A percentile compares a stretch with the other conserved stretches of the same genome.
These are phyloP conservation scores for Bryoerythrophyllum caledonicum DNA, from an alignment of 225 moss, liverwort and hornwort genomes.

Conservation along the genomic window DNA sequence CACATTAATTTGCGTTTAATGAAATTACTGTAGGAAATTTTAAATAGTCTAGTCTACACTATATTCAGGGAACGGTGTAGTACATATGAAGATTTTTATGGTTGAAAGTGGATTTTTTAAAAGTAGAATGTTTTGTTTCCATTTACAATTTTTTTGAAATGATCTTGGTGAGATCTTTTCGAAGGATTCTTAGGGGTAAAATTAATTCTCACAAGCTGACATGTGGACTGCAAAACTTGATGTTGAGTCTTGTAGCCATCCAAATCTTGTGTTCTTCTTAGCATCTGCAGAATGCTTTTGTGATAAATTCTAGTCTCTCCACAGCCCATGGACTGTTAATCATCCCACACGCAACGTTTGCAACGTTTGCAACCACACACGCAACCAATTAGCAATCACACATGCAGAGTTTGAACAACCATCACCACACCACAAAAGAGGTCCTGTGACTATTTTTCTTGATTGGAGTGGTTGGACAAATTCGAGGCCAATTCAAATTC, in stretches of 20 bases:
- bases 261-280: neutral
- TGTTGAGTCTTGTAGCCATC: neutral
- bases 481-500: conserved; percentile 2
- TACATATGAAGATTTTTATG: too few species aligned
- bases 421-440: neutral
- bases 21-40: too few species aligned
- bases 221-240: neutral
- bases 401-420: neutral
- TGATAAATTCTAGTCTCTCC: neutral
- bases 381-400: neutral
- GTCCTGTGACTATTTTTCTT: neutral
- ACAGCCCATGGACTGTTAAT: neutral
- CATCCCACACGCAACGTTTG: neutral
- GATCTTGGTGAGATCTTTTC: too few species aligned
- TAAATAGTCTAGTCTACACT: too few species aligned
- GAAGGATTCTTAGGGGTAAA: too few species aligned
- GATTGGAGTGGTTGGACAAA: neutral
- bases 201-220: neutral
- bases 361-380: neutral
- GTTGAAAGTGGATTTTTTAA: too few species aligned
- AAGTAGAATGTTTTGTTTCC: too few species aligned
- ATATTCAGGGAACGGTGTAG: too few species aligned
- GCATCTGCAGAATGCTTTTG: neutral
- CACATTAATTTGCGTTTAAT: too few species aligned
- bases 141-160: too few species aligned